A percentile compares a stretch with the other conserved stretches of the same genome.
Evolutionary conservation across 2,329 filamentous ascomycete genomes (phyloP).

Genomic region (Fusarium keratoplasticum): DNA sequence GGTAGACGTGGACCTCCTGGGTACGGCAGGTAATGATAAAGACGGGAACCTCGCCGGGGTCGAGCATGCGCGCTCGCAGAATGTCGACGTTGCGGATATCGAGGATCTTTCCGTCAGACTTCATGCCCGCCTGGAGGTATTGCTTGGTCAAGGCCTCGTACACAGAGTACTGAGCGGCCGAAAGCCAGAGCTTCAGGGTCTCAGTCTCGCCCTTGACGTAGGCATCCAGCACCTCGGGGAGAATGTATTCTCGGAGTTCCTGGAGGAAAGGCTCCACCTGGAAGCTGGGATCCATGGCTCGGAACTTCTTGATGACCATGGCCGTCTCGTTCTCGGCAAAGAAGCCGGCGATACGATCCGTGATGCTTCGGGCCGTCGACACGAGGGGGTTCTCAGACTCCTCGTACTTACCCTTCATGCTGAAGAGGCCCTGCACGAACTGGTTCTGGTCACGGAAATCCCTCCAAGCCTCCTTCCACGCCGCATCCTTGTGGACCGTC

Average conservation of each 20-base stretch:
- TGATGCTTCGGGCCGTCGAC: conserved; percentile 91
- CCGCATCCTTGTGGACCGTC: conserved; percentile 95
- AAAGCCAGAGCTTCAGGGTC: conserved; percentile 93
- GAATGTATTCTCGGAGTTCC: conserved; percentile 96
- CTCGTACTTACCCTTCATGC: conserved; percentile 87
- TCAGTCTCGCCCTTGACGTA: conserved; percentile 97
- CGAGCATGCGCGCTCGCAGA: conserved; percentile 80
- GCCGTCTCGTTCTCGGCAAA: conserved; percentile 99
- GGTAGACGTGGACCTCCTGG: conserved; percentile 97
- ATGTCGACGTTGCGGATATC: conserved; percentile 97
- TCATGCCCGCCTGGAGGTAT: conserved; percentile 91
- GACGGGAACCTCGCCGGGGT: conserved; percentile 89
- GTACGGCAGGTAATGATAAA: conserved; percentile 98
- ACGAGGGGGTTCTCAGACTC: conserved; percentile 98
- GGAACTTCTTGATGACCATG: conserved; percentile 97
- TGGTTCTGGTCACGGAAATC: conserved; percentile 93
- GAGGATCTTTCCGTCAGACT: conserved; percentile 93
- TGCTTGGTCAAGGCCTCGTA: conserved; percentile 98
- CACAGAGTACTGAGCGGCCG: conserved; percentile 94
- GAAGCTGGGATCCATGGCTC: conserved; percentile 94
- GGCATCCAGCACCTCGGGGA: conserved; percentile 95
- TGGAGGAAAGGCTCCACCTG: conserved; percentile 94
- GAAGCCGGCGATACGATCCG: conserved; percentile 91
- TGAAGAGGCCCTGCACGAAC: conserved; percentile 88
- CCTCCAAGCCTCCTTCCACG: conserved; percentile 98